Evolutionary conservation across 768 basidiomycete genomes (phyloP), one percentile per base, ranked within the genome.

Genomic region (Tricholoma matsutake): DNA sequence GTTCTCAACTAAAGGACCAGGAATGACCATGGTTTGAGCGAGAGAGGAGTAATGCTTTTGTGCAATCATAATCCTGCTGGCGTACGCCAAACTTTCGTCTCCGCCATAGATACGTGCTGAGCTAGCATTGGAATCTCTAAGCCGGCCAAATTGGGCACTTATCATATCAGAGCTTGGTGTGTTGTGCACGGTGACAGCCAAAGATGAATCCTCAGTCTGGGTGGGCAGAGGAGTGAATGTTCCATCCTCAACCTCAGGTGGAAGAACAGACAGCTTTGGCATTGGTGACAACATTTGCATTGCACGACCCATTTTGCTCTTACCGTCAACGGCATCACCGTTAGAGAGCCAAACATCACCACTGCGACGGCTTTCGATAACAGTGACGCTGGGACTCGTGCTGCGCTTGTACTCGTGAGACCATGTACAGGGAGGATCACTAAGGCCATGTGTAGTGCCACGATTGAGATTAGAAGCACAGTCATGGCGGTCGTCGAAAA

Each of bases 321-420:
- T 88, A 1, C 86, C 86, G 54, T 87, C 86, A 20, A 87, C 75
- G 6, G 88, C 89, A 61, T 90, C 84, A n/a, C 88, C 87, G 57
- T 86, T 87, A 11, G 82, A 70, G 64, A 91, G 72, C 89, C 89
- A 90, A 29, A 91, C 84, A 65, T 91, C 89, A 25, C 87, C 86
- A 64, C 87, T 88, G 52, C 86, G 85, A 32, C 86, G 82, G 29
- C 83, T 84, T 71, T 90, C 87, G 20, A 90, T 84, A 41, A 89
- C 83, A 18, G 86, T 89, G 54, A 84, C 80, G 63, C 84, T 87
- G 51, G 80, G 79, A 62, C 83, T 85, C 52, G 80, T 83, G 70
- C 86, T 87, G 58, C 83, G 83, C 70, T 87, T 89, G 71, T 84
- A 86, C 56, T 85, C 82, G 64, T 81, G 79, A 6, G 82, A 81